These are phyloP conservation scores for Podila clonocystis DNA, from an alignment of 192 early-diverging fungal genomes.

Conservation along the genomic window DNA sequence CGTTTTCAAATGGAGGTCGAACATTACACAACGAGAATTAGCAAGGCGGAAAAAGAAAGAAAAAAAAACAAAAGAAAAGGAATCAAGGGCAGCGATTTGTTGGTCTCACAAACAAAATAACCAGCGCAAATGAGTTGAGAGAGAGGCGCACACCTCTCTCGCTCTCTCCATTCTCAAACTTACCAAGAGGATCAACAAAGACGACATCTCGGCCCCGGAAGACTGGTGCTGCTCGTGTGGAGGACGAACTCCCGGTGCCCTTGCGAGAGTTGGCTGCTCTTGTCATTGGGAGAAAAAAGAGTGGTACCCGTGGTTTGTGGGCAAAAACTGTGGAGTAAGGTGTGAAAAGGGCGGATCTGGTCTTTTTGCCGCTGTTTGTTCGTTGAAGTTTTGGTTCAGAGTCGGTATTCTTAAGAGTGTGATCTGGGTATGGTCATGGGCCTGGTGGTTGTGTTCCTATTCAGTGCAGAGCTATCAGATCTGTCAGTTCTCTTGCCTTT, in stretches of 20 bases:
- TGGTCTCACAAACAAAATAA: not conserved
- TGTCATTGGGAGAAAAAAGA: constrained; percentile 15
- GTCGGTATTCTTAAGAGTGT: too few relatives aligned
- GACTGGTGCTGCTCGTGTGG: constrained; percentile 38
- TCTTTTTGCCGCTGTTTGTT: too few relatives aligned
- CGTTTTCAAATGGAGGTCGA: not conserved
- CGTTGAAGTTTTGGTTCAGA: too few relatives aligned
- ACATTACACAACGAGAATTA: too few relatives aligned
- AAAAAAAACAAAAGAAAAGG: not conserved
- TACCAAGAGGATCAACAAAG: constrained; percentile 52
- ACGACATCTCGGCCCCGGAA: constrained; percentile 51
- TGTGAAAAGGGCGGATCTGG: too few relatives aligned
- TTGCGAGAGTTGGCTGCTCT: constrained; percentile 45
- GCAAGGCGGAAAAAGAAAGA: not conserved
- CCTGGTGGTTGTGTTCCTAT: too few relatives aligned
- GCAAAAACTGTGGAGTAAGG: too few relatives aligned
- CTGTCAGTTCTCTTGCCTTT: too few relatives aligned
- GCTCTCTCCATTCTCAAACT: not conserved
- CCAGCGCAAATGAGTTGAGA: not conserved
- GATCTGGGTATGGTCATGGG: too few relatives aligned
- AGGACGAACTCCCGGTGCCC: constrained; percentile 11
- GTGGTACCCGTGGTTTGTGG: too few relatives aligned
- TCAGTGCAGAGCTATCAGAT: too few relatives aligned
- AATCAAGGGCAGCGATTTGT: constrained; percentile 1
- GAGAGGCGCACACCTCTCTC: not conserved